Conservation (phyloP, 2,329 filamentous ascomycete species). For the Cordyceps fumosorosea region DNA sequence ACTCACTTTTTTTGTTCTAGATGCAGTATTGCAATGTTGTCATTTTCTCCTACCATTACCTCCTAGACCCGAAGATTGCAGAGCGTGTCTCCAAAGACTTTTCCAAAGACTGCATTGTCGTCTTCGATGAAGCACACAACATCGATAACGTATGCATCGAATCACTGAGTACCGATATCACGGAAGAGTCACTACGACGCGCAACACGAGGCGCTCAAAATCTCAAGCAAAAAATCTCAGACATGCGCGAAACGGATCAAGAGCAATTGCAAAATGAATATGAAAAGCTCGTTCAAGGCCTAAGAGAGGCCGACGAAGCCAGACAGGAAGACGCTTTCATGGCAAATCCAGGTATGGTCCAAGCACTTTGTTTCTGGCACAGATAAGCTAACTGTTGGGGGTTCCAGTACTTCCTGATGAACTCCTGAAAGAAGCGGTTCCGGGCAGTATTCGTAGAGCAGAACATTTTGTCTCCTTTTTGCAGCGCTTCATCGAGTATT, state of each 20-base stretch:
- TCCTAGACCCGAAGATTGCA: conserved; percentile 95
- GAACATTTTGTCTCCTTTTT: conserved; percentile 95
- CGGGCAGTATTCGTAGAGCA: conserved; percentile 89
- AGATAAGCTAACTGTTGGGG: conserved; percentile 16
- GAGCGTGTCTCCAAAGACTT: conserved; percentile 92
- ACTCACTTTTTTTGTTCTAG: conserved; percentile 31
- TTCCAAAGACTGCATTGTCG: conserved; percentile 96
- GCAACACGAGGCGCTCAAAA: conserved; percentile 87
- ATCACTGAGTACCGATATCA: conserved; percentile 91
- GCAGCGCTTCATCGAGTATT: conserved; percentile 94
- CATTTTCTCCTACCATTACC: conserved; percentile 98
- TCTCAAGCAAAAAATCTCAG: conserved; percentile 79
- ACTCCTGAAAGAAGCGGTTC: conserved; percentile 88
- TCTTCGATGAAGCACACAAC: conserved; percentile 98
- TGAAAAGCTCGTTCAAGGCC: conserved; percentile 84
- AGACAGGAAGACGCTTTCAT: conserved; percentile 94
- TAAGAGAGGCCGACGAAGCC: conserved; percentile 81
- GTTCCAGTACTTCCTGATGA: conserved; percentile 76
- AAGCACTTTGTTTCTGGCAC: not conserved
- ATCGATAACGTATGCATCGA: conserved; percentile 99
- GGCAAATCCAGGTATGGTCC: conserved; percentile 65
- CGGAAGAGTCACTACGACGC: conserved; percentile 86
- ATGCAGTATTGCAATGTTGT: conserved; percentile 99
- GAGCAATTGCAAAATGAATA: conserved; percentile 95
- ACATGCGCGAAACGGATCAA: conserved; percentile 94